A percentile compares a stretch with the other conserved stretches of the same genome.
phyloP scores from a whole-genome alignment of 2,329 filamentous ascomycete genomes.

The Rhynchosporium agropyri region DNA sequence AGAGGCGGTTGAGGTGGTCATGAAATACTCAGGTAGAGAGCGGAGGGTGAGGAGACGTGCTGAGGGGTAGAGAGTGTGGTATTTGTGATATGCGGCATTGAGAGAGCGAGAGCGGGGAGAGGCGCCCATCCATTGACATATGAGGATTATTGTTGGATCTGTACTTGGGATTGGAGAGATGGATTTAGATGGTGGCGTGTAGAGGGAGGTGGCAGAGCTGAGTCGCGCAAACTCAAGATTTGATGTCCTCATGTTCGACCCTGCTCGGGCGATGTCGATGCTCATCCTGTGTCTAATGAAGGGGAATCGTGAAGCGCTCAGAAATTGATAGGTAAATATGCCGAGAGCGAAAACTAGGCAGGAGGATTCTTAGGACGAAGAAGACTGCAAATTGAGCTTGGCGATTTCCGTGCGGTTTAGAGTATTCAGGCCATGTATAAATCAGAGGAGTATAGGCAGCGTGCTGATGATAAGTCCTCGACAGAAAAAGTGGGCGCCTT shows the following conservation, averaged over 20 bases:
- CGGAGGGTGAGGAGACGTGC: conserved; percentile 26
- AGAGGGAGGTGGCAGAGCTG: conserved; percentile 26
- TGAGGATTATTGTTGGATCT: conserved; percentile 30
- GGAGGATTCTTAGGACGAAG: too few relatives aligned
- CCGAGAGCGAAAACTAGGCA: too few relatives aligned
- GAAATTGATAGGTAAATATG: too few relatives aligned
- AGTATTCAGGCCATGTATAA: too few relatives aligned
- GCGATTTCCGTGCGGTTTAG: too few relatives aligned
- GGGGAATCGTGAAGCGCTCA: too few relatives aligned
- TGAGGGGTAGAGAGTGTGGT: conserved; percentile 26
- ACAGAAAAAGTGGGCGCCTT: too few relatives aligned
- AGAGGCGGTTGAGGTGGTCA: conserved; percentile 19
- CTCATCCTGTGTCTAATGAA: too few relatives aligned
- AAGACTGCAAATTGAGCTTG: too few relatives aligned
- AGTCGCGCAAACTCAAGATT: conserved; percentile 24
- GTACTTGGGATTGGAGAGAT: neutral
- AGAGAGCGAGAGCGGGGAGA: conserved; percentile 27
- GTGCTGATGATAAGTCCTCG: too few relatives aligned
- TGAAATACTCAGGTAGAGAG: conserved; percentile 24
- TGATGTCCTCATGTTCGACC: neutral
- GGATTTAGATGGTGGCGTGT: conserved; percentile 17
- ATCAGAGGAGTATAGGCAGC: too few relatives aligned
- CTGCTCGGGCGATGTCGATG: neutral
- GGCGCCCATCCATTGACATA: conserved; percentile 32
- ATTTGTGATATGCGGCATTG: conserved; percentile 24